phyloP scores from a whole-genome alignment of 371 early-diverging fungal species.

The Rhizopus microsporus region DNA sequence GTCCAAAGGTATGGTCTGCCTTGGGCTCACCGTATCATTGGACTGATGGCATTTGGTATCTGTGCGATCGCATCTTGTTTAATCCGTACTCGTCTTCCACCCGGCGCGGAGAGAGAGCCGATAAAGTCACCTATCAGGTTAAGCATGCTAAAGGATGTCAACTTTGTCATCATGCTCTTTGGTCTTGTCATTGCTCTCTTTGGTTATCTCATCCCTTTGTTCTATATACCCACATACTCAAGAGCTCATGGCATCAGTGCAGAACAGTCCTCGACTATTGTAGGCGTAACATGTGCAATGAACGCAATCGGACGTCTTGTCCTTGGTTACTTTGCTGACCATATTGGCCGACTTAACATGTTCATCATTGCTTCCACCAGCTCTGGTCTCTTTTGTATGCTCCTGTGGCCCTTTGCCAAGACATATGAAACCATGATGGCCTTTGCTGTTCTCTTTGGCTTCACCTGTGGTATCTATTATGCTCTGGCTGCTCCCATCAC shows the following conservation, averaged over 20 bases:
- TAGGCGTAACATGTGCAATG: slow-evolving; percentile 36
- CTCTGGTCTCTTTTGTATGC: slow-evolving; percentile 44
- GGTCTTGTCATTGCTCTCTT: slow-evolving; percentile 38
- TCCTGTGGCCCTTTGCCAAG: slow-evolving; percentile 60
- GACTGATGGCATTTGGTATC: slow-evolving; percentile 39
- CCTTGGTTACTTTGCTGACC: slow-evolving; percentile 63
- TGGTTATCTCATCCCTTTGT: slow-evolving; percentile 38
- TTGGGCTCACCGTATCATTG: slow-evolving; percentile 44
- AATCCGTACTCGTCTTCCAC: slow-evolving; percentile 37
- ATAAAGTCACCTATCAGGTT: slow-evolving; percentile 29
- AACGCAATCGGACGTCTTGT: slow-evolving; percentile 67
- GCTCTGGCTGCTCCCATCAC: slow-evolving; percentile 56
- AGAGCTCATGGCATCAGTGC: slow-evolving; percentile 23
- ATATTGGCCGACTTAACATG: slow-evolving; percentile 61
- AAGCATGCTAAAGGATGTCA: slow-evolving; percentile 24
- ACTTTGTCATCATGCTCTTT: slow-evolving; percentile 33
- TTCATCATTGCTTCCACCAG: slow-evolving; percentile 23
- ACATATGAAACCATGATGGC: slow-evolving; percentile 46
- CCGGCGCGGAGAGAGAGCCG: slow-evolving; percentile 16
- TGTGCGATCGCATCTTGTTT: slow-evolving; percentile 29
- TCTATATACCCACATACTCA: slow-evolving; percentile 40
- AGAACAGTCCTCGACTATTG: slow-evolving; percentile 27
- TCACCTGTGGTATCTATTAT: slow-evolving; percentile 38
- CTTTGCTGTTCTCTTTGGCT: slow-evolving; percentile 55
- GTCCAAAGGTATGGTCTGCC: slow-evolving; percentile 32